Evolutionary conservation across 2,329 filamentous ascomycete genomes (phyloP).

Genomic region (Nannizziopsis arthrosporioides): DNA sequence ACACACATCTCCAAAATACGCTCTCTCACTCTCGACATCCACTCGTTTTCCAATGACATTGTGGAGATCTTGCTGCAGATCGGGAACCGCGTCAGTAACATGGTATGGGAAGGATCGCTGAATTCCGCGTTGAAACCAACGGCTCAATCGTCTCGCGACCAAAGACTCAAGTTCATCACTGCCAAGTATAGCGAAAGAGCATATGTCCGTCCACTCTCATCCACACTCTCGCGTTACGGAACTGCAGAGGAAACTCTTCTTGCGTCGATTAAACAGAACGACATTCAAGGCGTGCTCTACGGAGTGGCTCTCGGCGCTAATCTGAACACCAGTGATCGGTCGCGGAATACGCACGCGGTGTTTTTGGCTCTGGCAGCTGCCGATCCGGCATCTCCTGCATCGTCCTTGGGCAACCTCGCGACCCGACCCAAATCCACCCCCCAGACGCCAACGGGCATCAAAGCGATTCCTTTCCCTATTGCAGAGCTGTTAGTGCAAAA

Average conservation of each 20-base stretch:
- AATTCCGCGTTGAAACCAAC: slow-evolving; percentile 62
- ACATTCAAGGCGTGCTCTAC: slow-evolving; percentile 86
- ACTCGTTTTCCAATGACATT: slow-evolving; percentile 92
- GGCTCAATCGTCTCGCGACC: slow-evolving; percentile 70
- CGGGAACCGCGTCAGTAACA: slow-evolving; percentile 89
- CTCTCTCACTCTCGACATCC: slow-evolving; percentile 87
- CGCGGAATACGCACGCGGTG: slow-evolving; percentile 74
- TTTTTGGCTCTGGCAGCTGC: slow-evolving; percentile 87
- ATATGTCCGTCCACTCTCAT: slow-evolving; percentile 62
- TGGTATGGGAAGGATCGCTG: slow-evolving; percentile 85
- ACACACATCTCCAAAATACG: slow-evolving; percentile 97
- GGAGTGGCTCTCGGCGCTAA: slow-evolving; percentile 77
- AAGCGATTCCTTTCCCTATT: slow-evolving; percentile 62
- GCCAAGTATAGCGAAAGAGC: slow-evolving; percentile 80
- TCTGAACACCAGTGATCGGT: slow-evolving; percentile 75
- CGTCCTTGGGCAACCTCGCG: slow-evolving; percentile 8
- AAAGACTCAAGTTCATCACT: slow-evolving; percentile 88
- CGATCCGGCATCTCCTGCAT: slow-evolving; percentile 65
- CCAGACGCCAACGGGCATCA: slow-evolving; percentile 29
- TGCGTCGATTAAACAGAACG: slow-evolving; percentile 89
- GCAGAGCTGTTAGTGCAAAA: slow-evolving; percentile 90
- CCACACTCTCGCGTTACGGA: slow-evolving; percentile 61
- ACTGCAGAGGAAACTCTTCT: slow-evolving; percentile 79
- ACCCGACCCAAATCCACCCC: slow-evolving; percentile 25
- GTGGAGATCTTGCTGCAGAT: slow-evolving; percentile 84